Percentiles rank a stretch among this genome's conserved stretches.
Evolutionary conservation across 2,329 filamentous ascomycete genomes (phyloP).

Genomic region (Arthrobotrys conoides): DNA sequence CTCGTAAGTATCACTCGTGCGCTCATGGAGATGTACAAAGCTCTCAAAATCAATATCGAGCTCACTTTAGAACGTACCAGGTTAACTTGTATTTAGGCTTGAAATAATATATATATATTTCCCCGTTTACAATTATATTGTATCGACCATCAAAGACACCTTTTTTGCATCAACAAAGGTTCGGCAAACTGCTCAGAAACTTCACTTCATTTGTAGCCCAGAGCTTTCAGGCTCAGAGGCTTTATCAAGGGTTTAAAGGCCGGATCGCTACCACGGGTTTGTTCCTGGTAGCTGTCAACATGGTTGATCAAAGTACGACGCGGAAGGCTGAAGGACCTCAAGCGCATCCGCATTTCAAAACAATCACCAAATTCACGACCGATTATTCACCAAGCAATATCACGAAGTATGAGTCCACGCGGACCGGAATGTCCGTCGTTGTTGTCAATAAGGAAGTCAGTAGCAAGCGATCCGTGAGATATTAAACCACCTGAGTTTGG

Average conservation of each 20-base stretch:
- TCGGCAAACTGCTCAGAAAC: constrained; percentile 52
- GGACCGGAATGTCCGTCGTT: constrained; percentile 94
- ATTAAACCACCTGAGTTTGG: neutral
- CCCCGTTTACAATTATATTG: too few species aligned
- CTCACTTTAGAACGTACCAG: neutral
- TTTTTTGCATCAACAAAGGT: neutral
- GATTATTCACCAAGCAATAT: constrained; percentile 91
- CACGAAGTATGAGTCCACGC: constrained; percentile 94
- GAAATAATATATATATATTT: neutral
- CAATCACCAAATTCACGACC: constrained; percentile 85
- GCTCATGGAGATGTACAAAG: neutral
- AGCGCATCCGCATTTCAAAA: constrained; percentile 76
- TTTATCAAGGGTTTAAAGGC: constrained; percentile 48
- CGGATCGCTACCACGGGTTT: constrained; percentile 29
- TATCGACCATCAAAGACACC: neutral
- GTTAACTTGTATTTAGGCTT: neutral
- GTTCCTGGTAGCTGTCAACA: constrained; percentile 43
- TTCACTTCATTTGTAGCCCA: constrained; percentile 51
- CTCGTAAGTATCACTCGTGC: neutral
- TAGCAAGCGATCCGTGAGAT: neutral
- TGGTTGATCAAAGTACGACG: constrained; percentile 33
- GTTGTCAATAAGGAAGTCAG: constrained; percentile 85
- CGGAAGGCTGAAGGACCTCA: constrained; percentile 6
- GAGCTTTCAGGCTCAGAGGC: constrained; percentile 50
- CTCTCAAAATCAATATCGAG: neutral